Conservation (phyloP, 331 rosid species). For the Rosa hybrid region DNA sequence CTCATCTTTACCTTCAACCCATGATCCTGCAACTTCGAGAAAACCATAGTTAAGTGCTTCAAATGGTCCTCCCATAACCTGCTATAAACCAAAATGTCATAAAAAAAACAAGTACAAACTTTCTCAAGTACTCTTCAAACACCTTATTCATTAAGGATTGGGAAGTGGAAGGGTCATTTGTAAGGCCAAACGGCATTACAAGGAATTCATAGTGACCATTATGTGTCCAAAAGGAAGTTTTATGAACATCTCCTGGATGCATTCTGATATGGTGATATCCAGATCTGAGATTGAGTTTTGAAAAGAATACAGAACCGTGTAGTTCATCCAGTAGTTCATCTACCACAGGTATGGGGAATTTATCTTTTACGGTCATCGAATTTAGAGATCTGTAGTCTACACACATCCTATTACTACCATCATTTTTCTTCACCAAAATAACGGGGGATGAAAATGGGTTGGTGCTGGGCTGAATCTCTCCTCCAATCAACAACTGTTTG, state of each 20-base stretch:
- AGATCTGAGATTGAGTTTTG: not conserved
- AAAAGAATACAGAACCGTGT: not conserved
- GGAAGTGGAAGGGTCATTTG: not conserved
- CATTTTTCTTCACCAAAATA: no score
- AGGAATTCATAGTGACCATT: not conserved
- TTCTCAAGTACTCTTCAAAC: fast-evolving
- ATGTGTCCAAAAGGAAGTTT: not conserved
- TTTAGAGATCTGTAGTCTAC: no score
- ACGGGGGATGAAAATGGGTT: not conserved
- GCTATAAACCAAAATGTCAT: not conserved
- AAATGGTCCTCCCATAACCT: not conserved
- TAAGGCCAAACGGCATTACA: not conserved
- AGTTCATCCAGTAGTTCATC: not conserved
- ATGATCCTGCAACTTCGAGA: not conserved
- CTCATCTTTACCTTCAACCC: not conserved
- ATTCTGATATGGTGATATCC: not conserved
- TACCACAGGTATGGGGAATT: not conserved
- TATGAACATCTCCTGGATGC: fast-evolving
- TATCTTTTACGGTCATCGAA: not conserved
- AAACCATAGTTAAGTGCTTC: not conserved
- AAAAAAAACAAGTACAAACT: not conserved
- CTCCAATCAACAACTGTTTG: not conserved
- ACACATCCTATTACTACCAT: no score
- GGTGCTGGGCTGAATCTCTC: not conserved
- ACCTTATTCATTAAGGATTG: not conserved